Conservation (phyloP, 495 filamentous ascomycete genomes). For the Poronia punctata region DNA sequence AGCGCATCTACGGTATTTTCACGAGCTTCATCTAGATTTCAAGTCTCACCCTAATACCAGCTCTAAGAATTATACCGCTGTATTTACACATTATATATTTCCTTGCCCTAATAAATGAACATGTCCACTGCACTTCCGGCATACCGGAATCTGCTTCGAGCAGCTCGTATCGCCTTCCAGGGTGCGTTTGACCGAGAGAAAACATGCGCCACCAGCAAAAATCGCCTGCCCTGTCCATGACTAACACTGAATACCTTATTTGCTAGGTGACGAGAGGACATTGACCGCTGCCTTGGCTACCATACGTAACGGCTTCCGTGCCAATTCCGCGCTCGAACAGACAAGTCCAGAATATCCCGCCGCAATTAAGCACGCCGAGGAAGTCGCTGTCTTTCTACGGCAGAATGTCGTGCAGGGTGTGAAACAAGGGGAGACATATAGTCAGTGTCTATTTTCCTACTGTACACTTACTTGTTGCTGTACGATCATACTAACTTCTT, state of each 20-base stretch:
- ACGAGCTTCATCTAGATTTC: conserved; percentile 10
- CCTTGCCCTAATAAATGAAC: background rate
- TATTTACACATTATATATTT: no score
- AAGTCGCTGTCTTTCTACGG: conserved; percentile 71
- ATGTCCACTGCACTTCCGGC: conserved; percentile 60
- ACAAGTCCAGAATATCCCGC: conserved; percentile 41
- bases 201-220: background rate
- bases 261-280: conserved; percentile 57
- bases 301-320: conserved; percentile 65
- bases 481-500: conserved; percentile 1
- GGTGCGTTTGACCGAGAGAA: conserved; percentile 39
- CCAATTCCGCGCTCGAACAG: conserved; percentile 50
- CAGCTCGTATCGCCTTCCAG: conserved; percentile 74
- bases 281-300: conserved; percentile 61
- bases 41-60: background rate
- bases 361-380: conserved; percentile 68
- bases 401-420: conserved; percentile 86
- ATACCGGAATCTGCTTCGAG: conserved; percentile 78
- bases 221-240: background rate
- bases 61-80: no score
- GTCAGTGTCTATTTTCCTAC: conserved; percentile 39
- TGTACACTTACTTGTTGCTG: conserved; percentile 2
- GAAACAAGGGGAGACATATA: conserved; percentile 55
- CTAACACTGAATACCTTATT: background rate
- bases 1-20: conserved; percentile 19